Evolutionary conservation across 1,284 basidiomycete genomes (phyloP), one percentile per base, ranked within the genome.

Genomic region (Bjerkandera adusta): DNA sequence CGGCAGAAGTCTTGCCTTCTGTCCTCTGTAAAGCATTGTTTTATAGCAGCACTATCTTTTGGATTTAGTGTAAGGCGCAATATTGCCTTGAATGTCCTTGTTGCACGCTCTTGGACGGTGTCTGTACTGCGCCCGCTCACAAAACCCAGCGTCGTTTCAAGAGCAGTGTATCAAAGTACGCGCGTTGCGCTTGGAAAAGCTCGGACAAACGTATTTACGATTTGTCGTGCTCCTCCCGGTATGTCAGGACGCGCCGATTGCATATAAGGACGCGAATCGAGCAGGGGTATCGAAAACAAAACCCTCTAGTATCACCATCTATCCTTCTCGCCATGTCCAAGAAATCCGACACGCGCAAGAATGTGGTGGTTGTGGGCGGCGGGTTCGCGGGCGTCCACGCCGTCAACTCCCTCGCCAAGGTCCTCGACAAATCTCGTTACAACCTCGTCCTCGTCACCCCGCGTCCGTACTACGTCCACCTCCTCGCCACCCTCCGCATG

Each of bases 301-400:
- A 34, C 35, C 13, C 18, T 25, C 5, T 10, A n/a, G 27, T 34
- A 15, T 29, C 45, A 8, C 20, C 29, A 15, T 12, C 26, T 16
- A 34, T 40, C 26, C 36, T 29, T 16, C 15, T 39, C 20, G 34
- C 37, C 45, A 62, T 62, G 63, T 56, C 57, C 39, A 59, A 58
- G 48, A 53, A 55, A 34, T 25, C 35, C 34, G 51, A 57, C 43
- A 40, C n/a, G n/a, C 16, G 32, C 18, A 62, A 63, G 54, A 61
- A 62, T 46, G 66, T 58, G 58, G 54, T 71, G 43, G 67, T 72
- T 34, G 53, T 72, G 46, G 70, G 70, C 33, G 70, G 67, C 25
- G 70, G 70, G 32, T 59, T 48, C 36, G 61, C 61, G 0, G 69
- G 68, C 33, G 49, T 57, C 15, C 40, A 45, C 30, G 45, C 63